Base-by-base conservation (phyloP, 805 yeast species). In the Wickerhamiella bombiphila region DNA sequence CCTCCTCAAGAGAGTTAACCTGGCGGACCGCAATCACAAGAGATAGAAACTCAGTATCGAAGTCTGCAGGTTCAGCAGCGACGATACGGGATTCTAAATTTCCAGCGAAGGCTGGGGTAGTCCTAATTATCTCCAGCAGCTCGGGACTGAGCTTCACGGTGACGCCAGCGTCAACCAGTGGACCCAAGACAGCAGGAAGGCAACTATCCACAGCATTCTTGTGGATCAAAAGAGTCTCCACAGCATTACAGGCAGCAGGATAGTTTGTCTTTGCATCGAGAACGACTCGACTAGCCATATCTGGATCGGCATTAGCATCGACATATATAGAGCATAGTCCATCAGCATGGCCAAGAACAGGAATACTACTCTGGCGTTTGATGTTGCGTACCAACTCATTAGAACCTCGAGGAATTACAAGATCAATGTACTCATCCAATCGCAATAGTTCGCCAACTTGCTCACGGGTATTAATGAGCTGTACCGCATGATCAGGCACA, bases 181-280 rank as follows among this genome's bases (percentile, higher is more conserved):
- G 58, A 30, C 48, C 38, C 2, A 55, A 43, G 2, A 64, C 44
- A 3, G 40, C 22, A 13, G 49, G 44, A 18, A 55, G 36, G 15
- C 36, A 34, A 9, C 59, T 53, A n/a, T 56, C 53, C n/a, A 65
- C 51, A 13, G 66, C 61, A 19, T 59, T 56, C 36, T 65, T 60
- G 57, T 50, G 69, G 34, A 93, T 59, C 40, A 91, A 66, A 22
- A 91, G 59, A 24, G 91, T 82, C 58, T 91, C 99, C 39, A 73
- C 88, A 5, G 98, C 96, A 56, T 91, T 91, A 59, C 99, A 91
- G n/a, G 94, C 99, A 9, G 98, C 98, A 35, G 97, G 96, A 56
- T 91, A 91, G 58, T 85, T 86, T 0, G 95, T 83, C 60, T 91
- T 91, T 3, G 95, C 70, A 58, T 91, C 99, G 20, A 82, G 70